Evolutionary conservation across 2,329 filamentous ascomycete genomes (phyloP).

Genomic region (Polychaeton citri): DNA sequence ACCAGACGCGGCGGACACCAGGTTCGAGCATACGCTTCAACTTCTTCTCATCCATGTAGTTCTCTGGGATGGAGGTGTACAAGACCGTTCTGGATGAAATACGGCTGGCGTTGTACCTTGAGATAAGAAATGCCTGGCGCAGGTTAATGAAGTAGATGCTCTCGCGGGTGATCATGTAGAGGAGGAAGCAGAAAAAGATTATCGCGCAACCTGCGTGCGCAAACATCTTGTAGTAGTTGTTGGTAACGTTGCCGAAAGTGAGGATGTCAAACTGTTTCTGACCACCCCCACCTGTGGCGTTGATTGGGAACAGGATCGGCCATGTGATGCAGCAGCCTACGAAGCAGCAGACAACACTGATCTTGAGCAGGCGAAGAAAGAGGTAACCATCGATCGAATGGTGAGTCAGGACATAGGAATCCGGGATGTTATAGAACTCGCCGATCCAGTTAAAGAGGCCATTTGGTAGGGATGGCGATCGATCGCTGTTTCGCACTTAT

Average conservation of each 20-base stretch:
- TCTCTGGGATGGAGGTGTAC: slow-evolving; percentile 68
- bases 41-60: slow-evolving; percentile 64
- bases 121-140: slow-evolving; percentile 81
- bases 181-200: slow-evolving; percentile 74
- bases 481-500: slow-evolving; percentile 17
- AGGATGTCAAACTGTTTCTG: slow-evolving; percentile 60
- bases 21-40: slow-evolving; percentile 69
- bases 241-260: slow-evolving; percentile 62
- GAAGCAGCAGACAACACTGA: slow-evolving; percentile 64
- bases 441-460: slow-evolving; percentile 28
- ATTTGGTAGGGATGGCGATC: slow-evolving; percentile 24
- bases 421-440: slow-evolving; percentile 42
- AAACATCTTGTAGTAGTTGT: slow-evolving; percentile 56
- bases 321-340: slow-evolving; percentile 75
- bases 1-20: slow-evolving; percentile 72
- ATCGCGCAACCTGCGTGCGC: slow-evolving; percentile 72
- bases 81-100: slow-evolving; percentile 85
- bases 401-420: slow-evolving; percentile 75
- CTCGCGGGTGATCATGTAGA: slow-evolving; percentile 79
- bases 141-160: slow-evolving; percentile 85
- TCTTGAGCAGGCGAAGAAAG: slow-evolving; percentile 76
- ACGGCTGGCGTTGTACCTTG: slow-evolving; percentile 68
- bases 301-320: slow-evolving; percentile 80
- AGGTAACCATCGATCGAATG: slow-evolving; percentile 88
- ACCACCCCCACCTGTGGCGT: slow-evolving; percentile 62